Evolutionary conservation across 257 asterid genomes (phyloP).

Genomic region (Craterostigma plantagineum): DNA sequence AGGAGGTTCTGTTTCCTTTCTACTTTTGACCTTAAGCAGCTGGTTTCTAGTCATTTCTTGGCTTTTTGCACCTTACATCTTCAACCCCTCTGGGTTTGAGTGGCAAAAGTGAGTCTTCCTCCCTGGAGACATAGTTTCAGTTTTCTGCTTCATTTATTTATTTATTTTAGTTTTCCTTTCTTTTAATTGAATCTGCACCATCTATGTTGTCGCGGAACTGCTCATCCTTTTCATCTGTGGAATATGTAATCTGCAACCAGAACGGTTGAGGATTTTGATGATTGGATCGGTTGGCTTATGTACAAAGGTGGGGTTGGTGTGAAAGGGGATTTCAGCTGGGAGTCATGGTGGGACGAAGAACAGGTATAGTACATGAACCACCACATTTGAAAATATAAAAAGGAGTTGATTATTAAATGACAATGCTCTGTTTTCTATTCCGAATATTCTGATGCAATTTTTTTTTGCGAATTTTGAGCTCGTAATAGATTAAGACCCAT

Average conservation of each 20-base stretch:
- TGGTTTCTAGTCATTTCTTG: conserved; percentile 97
- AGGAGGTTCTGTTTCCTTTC: conserved; percentile 54
- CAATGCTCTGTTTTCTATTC: no score
- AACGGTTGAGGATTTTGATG: conserved; percentile 98
- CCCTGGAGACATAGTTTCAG: conserved; percentile 1
- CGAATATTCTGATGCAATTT: no score
- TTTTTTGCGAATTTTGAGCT: no score
- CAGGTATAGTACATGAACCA: conserved; percentile 36
- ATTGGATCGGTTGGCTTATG: conserved; percentile 96
- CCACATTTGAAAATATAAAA: neutral
- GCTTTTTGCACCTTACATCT: conserved; percentile 94
- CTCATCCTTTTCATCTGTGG: neutral
- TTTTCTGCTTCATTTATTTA: neutral
- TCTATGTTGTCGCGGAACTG: no score
- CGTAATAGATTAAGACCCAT: no score
- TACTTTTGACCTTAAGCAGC: conserved; percentile 73
- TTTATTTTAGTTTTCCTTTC: neutral
- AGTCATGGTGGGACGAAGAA: conserved; percentile 99
- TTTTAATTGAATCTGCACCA: neutral
- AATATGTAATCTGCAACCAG: conserved; percentile 17
- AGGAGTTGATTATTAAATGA: no score
- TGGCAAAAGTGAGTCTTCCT: conserved; percentile 84
- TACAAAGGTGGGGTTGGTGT: conserved; percentile 98
- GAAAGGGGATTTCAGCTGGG: conserved; percentile 94
- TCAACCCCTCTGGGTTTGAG: conserved; percentile 98